Base-by-base conservation (phyloP, 2,329 filamentous ascomycete species). In the Aotearoamyces nothofagi region DNA sequence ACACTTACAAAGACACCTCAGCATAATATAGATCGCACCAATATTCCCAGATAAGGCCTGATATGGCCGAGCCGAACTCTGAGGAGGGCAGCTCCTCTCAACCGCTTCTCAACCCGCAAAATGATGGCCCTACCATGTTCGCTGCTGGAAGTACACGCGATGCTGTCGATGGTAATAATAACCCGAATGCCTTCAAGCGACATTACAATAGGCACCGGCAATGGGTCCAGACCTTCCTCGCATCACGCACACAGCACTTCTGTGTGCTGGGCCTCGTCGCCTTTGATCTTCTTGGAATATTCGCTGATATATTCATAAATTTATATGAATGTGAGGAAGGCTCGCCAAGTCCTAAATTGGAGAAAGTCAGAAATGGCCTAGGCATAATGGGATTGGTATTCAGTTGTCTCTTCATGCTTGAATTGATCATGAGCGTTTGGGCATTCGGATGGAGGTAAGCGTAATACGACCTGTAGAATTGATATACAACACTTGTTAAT, bases 401-500 rank as follows among this genome's bases (percentile, higher is more conserved):
- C 44, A 75, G 68, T 31, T 67, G 60, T 39, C 42, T 78, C 15
- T 81, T 81, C 45, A 58, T 80, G 55, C 40, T 61, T 1, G 77
- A 81, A 50, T 49, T 80, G 47, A 31, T 63, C 7, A 51, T 64
- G 3, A 66, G 61, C 16, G 48, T 78, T 3, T 69, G 69, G 55
- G 68, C 68, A 3, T 78, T 74, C 54, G 73, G 74, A 2, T 50
- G 57, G 17, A 40, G 52, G 70, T 78, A 52, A 45, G 61, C 54
- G 22, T 24, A 20, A n/a, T n/a, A 20, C 8, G 8, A 20, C 19
- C 8, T 7, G 19, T 7, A 27, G 27, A 4, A 24, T 24, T 9
- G 6, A 12, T 6, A 8, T 9, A 15, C 9, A 15, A 17, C 22
- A 27, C 24, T 31, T 15, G 15, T 22, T 26, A n/a, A 25, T 26